Evolutionary conservation across 106 monocot species (phyloP).

Genomic region (Dendrobium nobile): DNA sequence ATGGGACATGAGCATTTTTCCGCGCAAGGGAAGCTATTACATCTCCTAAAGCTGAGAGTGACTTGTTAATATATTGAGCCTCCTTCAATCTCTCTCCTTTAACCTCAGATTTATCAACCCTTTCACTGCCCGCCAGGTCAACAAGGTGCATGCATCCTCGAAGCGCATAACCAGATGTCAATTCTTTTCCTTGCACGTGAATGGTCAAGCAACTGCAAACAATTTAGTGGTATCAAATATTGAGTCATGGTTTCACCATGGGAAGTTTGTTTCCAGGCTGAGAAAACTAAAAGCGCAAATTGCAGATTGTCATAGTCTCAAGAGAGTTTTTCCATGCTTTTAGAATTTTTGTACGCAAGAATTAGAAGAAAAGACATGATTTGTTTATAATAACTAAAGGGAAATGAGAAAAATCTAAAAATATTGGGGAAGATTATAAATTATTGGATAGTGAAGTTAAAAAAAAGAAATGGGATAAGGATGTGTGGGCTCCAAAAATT

Average conservation of each 20-base stretch:
- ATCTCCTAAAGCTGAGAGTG: constrained; percentile 93
- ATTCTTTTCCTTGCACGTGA: constrained; percentile 86
- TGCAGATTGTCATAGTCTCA: neutral
- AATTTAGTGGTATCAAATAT: constrained; percentile 1
- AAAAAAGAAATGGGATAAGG: too few relatives aligned
- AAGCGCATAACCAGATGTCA: constrained; percentile 47
- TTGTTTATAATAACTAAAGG: too few relatives aligned
- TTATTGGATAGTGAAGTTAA: too few relatives aligned
- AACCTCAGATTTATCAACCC: constrained; percentile 92
- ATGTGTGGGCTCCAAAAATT: too few relatives aligned
- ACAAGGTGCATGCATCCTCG: constrained; percentile 93
- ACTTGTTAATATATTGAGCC: constrained; percentile 95
- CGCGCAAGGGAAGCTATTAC: constrained; percentile 86
- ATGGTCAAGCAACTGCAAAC: constrained; percentile 81
- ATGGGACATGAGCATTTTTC: constrained; percentile 91
- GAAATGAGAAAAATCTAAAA: too few relatives aligned
- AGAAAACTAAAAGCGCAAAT: neutral
- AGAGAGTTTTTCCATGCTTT: neutral
- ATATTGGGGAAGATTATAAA: too few relatives aligned
- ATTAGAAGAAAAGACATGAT: neutral
- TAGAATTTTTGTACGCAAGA: neutral
- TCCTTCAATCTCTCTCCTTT: constrained; percentile 86
- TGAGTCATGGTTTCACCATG: too few relatives aligned
- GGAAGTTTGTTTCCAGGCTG: too few relatives aligned
- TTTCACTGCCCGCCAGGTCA: constrained; percentile 94